Conservation (phyloP, 108 stramenopile species). For the Pseudonitzschia multistriata region DNA sequence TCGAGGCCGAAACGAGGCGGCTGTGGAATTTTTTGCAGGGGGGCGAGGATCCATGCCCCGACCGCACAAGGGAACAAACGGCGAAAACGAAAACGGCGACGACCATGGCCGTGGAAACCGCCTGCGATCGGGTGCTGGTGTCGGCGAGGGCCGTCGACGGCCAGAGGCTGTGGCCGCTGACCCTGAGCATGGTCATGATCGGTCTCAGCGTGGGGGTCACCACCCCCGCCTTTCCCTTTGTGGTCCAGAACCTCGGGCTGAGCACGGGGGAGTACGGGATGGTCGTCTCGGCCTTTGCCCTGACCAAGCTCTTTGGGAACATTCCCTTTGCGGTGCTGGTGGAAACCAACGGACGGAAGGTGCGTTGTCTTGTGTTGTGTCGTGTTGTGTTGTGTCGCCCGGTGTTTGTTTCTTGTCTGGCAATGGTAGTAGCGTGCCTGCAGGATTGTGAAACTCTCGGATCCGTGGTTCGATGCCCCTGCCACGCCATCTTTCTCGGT, state of each 20-base stretch:
- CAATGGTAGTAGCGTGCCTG: no score
- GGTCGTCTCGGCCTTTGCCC: constrained; percentile 80
- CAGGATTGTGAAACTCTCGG: no score
- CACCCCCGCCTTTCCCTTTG: constrained; percentile 80
- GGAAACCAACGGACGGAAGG: constrained; percentile 82
- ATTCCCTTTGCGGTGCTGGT: constrained; percentile 83
- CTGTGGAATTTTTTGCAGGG: constrained; percentile 19
- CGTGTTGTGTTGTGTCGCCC: neutral
- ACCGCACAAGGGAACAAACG: neutral
- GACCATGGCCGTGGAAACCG: constrained; percentile 36
- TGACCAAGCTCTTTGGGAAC: constrained; percentile 85
- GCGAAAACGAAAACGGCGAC: neutral
- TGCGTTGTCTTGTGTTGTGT: neutral
- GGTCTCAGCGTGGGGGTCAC: constrained; percentile 79
- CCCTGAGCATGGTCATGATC: constrained; percentile 78
- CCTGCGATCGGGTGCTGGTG: constrained; percentile 24
- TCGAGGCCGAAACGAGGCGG: constrained; percentile 6
- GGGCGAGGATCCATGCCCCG: neutral
- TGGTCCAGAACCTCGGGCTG: constrained; percentile 70
- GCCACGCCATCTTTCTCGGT: no score
- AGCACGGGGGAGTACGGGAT: constrained; percentile 72
- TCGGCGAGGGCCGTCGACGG: constrained; percentile 52
- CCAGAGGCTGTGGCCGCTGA: constrained; percentile 63
- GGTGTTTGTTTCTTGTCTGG: neutral
- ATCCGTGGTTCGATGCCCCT: no score